phyloP scores from a whole-genome alignment of 352 stramenopile species.

The Globisporangium carolinianum region DNA sequence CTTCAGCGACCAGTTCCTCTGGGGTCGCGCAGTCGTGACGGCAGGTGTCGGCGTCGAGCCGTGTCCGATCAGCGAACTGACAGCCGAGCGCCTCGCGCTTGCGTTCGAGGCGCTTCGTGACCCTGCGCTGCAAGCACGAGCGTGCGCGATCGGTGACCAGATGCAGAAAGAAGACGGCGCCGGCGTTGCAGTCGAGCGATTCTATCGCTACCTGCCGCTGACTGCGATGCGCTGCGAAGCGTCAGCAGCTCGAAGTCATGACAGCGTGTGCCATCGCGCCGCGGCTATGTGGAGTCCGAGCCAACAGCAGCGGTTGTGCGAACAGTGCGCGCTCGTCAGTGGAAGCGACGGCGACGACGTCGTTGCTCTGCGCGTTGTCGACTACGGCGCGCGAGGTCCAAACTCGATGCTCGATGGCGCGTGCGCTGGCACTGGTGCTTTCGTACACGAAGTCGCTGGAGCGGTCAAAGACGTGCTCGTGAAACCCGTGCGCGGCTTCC shows the following conservation, averaged over 20 bases:
- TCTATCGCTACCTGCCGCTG: constrained; percentile 81
- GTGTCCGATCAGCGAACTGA: constrained; percentile 80
- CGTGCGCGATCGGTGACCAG: constrained; percentile 35
- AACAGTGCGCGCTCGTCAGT: constrained; percentile 33
- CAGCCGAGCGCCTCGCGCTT: constrained; percentile 60
- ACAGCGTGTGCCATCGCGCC: constrained; percentile 20
- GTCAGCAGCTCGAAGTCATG: constrained; percentile 4
- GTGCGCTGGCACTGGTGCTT: constrained; percentile 31
- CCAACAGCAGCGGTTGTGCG: constrained; percentile 45
- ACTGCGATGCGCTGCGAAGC: constrained; percentile 85
- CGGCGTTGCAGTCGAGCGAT: constrained; percentile 70
- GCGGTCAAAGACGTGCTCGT: constrained; percentile 44
- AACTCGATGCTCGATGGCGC: constrained; percentile 41
- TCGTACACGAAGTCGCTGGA: constrained; percentile 41
- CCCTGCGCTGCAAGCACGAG: constrained; percentile 40
- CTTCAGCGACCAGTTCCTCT: constrained; percentile 94
- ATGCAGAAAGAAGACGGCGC: constrained; percentile 87
- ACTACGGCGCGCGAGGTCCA: constrained; percentile 55
- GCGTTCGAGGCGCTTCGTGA: constrained; percentile 71
- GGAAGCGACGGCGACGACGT: constrained; percentile 24
- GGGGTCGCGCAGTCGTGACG: constrained; percentile 81
- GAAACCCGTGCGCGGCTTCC: constrained; percentile 33
- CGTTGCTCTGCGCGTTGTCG: constrained; percentile 52
- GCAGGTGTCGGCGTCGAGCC: constrained; percentile 82
- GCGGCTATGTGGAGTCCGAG: constrained; percentile 55